Evolutionary conservation across 345 rosid genomes (phyloP).

Genomic region (Lumnitzera littorea): DNA sequence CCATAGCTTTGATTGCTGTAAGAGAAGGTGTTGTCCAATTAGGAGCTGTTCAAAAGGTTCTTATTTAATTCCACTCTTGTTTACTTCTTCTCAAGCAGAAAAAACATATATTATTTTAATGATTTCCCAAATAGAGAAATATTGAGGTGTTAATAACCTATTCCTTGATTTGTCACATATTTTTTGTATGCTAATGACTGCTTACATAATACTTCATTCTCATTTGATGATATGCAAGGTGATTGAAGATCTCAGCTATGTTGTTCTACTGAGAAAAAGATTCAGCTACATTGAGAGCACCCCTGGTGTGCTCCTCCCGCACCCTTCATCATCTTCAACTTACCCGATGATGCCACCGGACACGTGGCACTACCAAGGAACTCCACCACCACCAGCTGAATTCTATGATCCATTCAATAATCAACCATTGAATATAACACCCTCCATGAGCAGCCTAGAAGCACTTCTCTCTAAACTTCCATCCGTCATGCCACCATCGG

Average conservation of each 20-base stretch:
- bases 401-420: constrained; percentile 32
- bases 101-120: not conserved
- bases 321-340: constrained; percentile 71
- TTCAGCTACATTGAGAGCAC: constrained; percentile 89
- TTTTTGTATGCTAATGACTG: not conserved
- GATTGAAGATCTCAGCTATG: constrained; percentile 80
- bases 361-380: constrained; percentile 46
- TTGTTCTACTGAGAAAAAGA: constrained; percentile 67
- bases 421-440: constrained; percentile 45
- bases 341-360: constrained; percentile 26
- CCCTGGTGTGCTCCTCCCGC: constrained; percentile 90
- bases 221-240: constrained; percentile 30
- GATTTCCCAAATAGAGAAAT: not conserved
- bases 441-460: constrained; percentile 97
- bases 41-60: constrained; percentile 84
- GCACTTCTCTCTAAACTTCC: constrained; percentile 96
- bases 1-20: constrained; percentile 91
- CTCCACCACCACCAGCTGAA: constrained; percentile 23
- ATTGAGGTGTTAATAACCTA: too few species aligned
- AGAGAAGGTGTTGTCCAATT: constrained; percentile 97
- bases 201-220: constrained; percentile 4
- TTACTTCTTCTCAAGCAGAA: not conserved
- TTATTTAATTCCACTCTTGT: constrained; percentile 7
- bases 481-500: constrained; percentile 61
- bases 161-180: too few species aligned